These are phyloP conservation scores for Sphenostylis stenocarpa DNA, from an alignment of 306 rosid genomes.

Conservation along the genomic window DNA sequence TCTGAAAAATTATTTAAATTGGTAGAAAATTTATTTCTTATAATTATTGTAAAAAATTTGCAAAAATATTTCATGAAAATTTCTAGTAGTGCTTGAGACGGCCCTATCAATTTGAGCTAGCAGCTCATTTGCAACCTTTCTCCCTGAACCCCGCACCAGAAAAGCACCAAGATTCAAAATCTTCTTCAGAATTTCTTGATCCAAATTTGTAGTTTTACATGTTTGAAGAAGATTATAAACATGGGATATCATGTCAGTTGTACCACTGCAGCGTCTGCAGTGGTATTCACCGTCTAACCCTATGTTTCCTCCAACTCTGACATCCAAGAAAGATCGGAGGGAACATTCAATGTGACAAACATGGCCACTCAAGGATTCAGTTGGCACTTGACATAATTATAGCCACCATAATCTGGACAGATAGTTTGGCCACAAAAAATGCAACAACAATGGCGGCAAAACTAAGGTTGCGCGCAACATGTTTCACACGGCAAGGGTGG, in stretches of 20 bases:
- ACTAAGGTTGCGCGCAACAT: conserved; percentile 72
- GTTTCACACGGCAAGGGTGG: no score
- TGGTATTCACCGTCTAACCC: no score
- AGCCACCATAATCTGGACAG: no score
- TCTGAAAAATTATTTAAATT: no score
- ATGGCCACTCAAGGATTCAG: conserved; percentile 62
- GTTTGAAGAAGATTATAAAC: conserved; percentile 48
- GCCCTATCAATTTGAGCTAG: conserved; percentile 50
- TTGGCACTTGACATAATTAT: conserved; percentile 65
- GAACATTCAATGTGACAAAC: conserved; percentile 81
- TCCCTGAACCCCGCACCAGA: conserved; percentile 71
- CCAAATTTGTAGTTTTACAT: no score
- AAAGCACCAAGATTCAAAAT: conserved; percentile 59
- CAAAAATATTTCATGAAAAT: no score
- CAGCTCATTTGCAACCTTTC: conserved; percentile 50
- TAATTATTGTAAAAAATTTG: no score
- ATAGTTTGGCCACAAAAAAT: conserved; percentile 70
- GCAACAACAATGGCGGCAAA: conserved; percentile 86
- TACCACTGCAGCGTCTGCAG: no score
- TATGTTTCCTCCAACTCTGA: no score
- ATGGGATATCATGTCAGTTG: no score
- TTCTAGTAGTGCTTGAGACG: conserved; percentile 68
- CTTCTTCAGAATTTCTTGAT: conserved; percentile 48
- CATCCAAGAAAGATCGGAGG: conserved; percentile 49
- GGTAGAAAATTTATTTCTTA: no score